Base-by-base conservation (phyloP, 805 yeast species). In the Candida suzukii region DNA sequence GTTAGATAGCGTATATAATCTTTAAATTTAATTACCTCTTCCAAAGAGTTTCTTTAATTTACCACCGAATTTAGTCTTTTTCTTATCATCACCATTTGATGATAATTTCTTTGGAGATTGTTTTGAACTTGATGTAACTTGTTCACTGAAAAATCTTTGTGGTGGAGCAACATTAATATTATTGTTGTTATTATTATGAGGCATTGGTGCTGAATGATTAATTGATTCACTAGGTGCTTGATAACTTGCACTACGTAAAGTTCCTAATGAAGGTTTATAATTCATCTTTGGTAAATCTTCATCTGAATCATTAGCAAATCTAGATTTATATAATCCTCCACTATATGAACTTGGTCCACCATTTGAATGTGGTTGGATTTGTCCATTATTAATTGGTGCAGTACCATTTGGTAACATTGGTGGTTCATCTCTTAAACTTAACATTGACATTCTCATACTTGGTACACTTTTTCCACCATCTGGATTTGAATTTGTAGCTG, bases 261-360 rank as follows among this genome's bases (percentile, higher is more conserved):
- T 43, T 3, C 47, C 41, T 13, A 44, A 20, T 4, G 51, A 39
- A 14, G 55, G 52, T 37, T 44, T 46, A 20, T 20, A 32, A 24
- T 49, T 51, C 18, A 26, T n/a, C 1, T 45, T 21, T 12, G 60
- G 58, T 21, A 49, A 52, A 18, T 71, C 77, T 13, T 56, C 56
- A 35, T 80, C 86, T 13, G 81, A 79, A 51, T 80, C 85, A 53
- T 81, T 88, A 5, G 66, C 67, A 20, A 37, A 73, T 49, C 86
- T 67, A 1, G 87, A 79, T 42, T 63, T 71, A 58, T 68, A 73
- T 6, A 68, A 73, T 8, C 46, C 44, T 34, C 37, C 37, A 25
- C 20, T 17, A 25, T 22, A 22, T 13, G 30, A 30, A 25, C 25
- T 35, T 24, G 41, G 28, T 22, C 34, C 32, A 31, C 25, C 35